phyloP scores from a whole-genome alignment of 306 rosid genomes.

The Cicer judaicum region DNA sequence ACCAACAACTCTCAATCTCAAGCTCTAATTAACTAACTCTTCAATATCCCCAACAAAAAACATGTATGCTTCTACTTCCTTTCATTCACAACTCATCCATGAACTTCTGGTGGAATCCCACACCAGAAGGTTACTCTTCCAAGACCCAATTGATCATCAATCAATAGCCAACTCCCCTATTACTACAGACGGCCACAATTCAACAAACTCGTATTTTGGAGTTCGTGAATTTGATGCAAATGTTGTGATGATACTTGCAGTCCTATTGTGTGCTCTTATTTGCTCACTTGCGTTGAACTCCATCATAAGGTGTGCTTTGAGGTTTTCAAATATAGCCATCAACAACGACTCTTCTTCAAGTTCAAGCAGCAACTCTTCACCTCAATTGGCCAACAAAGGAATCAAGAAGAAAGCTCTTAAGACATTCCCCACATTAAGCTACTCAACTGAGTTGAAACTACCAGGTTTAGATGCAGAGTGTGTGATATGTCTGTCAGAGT shows the following conservation, averaged over 20 bases:
- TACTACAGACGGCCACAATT: constrained; percentile 19
- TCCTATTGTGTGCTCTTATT: constrained; percentile 78
- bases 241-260: constrained; percentile 87
- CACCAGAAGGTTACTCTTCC: constrained; percentile 74
- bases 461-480: constrained; percentile 77
- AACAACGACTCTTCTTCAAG: constrained; percentile 38
- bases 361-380: constrained; percentile 14
- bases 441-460: constrained; percentile 56
- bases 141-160: constrained; percentile 44
- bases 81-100: constrained; percentile 45
- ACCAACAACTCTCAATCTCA: constrained; percentile 38
- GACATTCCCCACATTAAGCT: constrained; percentile 62
- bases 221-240: constrained; percentile 69
- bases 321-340: constrained; percentile 58
- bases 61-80: constrained; percentile 61
- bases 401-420: constrained; percentile 74
- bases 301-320: constrained; percentile 72
- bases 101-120: constrained; percentile 49
- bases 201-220: constrained; percentile 37
- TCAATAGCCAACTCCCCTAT: constrained; percentile 42
- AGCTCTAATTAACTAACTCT: constrained; percentile 33
- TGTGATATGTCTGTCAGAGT: constrained; percentile 75
- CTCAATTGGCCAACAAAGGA: constrained; percentile 54
- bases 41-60: not conserved
- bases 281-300: constrained; percentile 84